phyloP scores from a whole-genome alignment of 495 filamentous ascomycete species.

The Neurospora sp. region DNA sequence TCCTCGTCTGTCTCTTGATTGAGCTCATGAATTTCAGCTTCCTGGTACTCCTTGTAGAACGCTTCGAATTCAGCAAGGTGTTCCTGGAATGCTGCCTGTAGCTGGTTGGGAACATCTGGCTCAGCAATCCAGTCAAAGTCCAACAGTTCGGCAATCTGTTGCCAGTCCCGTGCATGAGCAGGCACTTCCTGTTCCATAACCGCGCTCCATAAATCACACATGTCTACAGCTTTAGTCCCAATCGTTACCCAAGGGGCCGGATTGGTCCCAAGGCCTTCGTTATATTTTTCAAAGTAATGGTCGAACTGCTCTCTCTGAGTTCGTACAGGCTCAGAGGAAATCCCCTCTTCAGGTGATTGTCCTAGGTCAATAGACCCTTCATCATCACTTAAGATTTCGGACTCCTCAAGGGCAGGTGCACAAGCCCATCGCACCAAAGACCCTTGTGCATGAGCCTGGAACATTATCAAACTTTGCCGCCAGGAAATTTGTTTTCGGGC shows the following conservation, averaged over 20 bases:
- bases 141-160: conserved; percentile 25
- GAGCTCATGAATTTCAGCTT: not conserved
- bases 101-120: conserved; percentile 19
- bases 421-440: not conserved
- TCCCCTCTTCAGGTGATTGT: not conserved
- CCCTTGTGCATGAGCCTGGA: not conserved
- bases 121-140: conserved; percentile 28
- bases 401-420: not conserved
- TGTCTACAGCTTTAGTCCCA: conserved; percentile 12
- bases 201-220: conserved; percentile 29
- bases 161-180: conserved; percentile 24
- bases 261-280: not conserved
- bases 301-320: conserved; percentile 14
- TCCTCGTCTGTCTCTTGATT: not conserved
- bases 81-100: conserved; percentile 26
- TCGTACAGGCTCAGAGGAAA: not conserved
- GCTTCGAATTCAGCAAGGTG: conserved; percentile 20
- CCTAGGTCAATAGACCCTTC: not conserved
- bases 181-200: conserved; percentile 17
- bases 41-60: conserved; percentile 15
- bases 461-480: not conserved
- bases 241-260: conserved; percentile 16
- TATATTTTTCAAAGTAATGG: conserved; percentile 14
- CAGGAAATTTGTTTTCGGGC: not conserved
- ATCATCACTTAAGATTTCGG: not conserved